Evolutionary conservation across 495 filamentous ascomycete genomes (phyloP).

Genomic region (Sordaria brevicollis): DNA sequence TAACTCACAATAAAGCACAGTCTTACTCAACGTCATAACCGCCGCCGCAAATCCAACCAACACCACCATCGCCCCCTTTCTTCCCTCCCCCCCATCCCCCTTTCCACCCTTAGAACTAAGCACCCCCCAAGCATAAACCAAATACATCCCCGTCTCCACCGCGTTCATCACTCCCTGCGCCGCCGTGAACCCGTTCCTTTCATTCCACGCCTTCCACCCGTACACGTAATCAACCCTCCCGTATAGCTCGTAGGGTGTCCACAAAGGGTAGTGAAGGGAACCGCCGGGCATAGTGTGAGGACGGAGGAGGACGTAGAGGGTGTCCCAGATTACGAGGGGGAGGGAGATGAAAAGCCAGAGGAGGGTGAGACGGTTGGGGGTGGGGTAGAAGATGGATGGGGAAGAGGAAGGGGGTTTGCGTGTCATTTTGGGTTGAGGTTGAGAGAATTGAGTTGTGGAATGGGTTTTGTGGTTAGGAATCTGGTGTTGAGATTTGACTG

Average conservation of each 20-base stretch:
- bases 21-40: constrained; percentile 82
- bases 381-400: constrained; percentile 11
- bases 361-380: constrained; percentile 52
- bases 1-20: constrained; percentile 72
- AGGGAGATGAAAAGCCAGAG: constrained; percentile 71
- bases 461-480: background rate
- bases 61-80: constrained; percentile 50
- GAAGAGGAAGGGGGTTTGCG: background rate
- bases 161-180: constrained; percentile 69
- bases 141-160: constrained; percentile 60
- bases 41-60: constrained; percentile 58
- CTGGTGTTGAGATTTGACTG: background rate
- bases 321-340: constrained; percentile 78
- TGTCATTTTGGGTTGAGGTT: background rate
- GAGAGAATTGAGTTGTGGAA: background rate
- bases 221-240: constrained; percentile 75
- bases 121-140: constrained; percentile 48
- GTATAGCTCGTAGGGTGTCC: constrained; percentile 74
- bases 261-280: constrained; percentile 61
- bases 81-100: constrained; percentile 42
- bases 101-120: constrained; percentile 23
- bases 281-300: constrained; percentile 81
- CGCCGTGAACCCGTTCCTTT: constrained; percentile 64
- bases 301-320: constrained; percentile 67
- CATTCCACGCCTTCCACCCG: constrained; percentile 66